Conservation (phyloP, 2,329 filamentous ascomycete species). For the Diaporthe vaccinii region DNA sequence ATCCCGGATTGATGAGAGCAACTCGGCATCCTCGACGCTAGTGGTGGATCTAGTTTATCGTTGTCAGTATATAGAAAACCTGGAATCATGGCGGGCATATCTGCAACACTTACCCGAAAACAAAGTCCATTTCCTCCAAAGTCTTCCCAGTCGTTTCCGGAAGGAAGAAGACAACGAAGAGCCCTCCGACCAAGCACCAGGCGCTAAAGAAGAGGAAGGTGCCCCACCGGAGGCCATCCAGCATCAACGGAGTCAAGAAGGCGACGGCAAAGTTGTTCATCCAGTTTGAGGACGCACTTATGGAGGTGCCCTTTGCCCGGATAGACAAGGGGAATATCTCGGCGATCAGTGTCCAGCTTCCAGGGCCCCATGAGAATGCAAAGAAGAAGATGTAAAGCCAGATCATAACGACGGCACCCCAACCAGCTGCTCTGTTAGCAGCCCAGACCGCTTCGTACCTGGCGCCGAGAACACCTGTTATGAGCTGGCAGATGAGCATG, state of each 20-base stretch:
- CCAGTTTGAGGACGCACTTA: slow-evolving; percentile 54
- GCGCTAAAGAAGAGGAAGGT: slow-evolving; percentile 72
- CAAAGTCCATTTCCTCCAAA: slow-evolving; percentile 66
- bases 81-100: not conserved
- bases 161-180: slow-evolving; percentile 69
- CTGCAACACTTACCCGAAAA: slow-evolving; percentile 60
- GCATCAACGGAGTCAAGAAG: slow-evolving; percentile 44
- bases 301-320: slow-evolving; percentile 52
- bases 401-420: slow-evolving; percentile 32
- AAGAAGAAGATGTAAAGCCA: slow-evolving; percentile 38
- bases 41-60: not conserved
- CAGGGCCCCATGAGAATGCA: slow-evolving; percentile 25
- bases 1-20: not conserved
- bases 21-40: not conserved
- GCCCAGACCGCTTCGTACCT: slow-evolving; percentile 35
- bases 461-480: slow-evolving; percentile 45
- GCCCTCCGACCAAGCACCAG: slow-evolving; percentile 65
- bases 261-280: slow-evolving; percentile 55
- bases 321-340: slow-evolving; percentile 54
- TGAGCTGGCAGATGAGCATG: slow-evolving; percentile 41
- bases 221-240: slow-evolving; percentile 58
- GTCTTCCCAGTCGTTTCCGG: slow-evolving; percentile 66
- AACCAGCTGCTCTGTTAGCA: slow-evolving; percentile 9
- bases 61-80: not conserved
- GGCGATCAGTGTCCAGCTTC: slow-evolving; percentile 34